Base-by-base conservation (phyloP, 345 rosid genomes). In the Hirschfeldia incana region DNA sequence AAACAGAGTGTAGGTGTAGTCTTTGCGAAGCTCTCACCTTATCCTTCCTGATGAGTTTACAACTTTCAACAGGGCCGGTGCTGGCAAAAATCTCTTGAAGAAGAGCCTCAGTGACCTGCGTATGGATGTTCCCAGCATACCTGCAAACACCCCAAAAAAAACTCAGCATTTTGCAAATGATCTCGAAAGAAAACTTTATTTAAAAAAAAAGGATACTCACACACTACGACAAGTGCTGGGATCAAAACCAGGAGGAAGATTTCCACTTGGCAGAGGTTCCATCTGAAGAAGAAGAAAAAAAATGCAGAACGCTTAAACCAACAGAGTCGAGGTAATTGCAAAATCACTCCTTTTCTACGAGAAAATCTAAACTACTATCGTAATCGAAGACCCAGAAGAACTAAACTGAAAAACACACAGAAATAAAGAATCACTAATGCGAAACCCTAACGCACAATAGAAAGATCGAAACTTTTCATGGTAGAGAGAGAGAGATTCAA, bases 231-330 rank as follows among this genome's bases (percentile, higher is more conserved):
- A 94, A 89, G 90, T 85, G 80, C 85, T 90, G 70, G 93, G 97
- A 91, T 92, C 98, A 89, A 94, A 92, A 87, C 98, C 98, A 82
- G 98, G 96, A 89, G 98, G 98, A 88, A 92, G 91, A 84, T 94
- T 94, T 84, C 98, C 98, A 86, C 95, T 92, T 81, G 95, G 94
- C 75, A 94, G 80, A 60, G 94, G 95, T 85, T 94, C 97, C 84
- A 94, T 91, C 98, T 94, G 3, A 9, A 42, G 39, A 36, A 36
- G 9, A 36, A 34, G 8, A 84, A 84, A 85, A 59, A 4, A 29
- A 73, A 32, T 16, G 16, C 17, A 12, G 57, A 51, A n/a, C n/a
- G 7, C 57, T 2, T n/a, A 44, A 44, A 44, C 53, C 53, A 44
- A 44, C 5, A 44, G 2, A n/a, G 16, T 49, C 57, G 7, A 49